phyloP scores from a whole-genome alignment of 345 rosid species.

The Raphanus sativus region DNA sequence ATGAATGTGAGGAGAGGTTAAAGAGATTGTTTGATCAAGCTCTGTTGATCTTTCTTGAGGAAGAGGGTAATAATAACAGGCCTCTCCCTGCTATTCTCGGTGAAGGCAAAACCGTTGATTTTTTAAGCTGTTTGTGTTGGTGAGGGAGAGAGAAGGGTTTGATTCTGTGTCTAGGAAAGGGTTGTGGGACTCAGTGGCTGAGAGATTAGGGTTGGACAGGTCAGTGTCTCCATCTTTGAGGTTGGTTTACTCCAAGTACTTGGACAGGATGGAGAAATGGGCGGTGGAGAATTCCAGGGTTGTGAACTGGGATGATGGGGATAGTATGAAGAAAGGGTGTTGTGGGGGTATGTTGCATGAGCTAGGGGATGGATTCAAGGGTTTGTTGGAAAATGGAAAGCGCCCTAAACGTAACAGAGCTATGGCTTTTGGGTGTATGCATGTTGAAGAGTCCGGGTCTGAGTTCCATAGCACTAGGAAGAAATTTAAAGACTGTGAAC shows the following conservation, averaged over 20 bases:
- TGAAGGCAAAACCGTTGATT: slow-evolving; percentile 53
- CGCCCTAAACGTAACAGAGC: slow-evolving; percentile 27
- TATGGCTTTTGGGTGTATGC: slow-evolving; percentile 24
- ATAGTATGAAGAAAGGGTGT: slow-evolving; percentile 29
- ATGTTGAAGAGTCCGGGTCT: slow-evolving; percentile 12
- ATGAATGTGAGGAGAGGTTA: slow-evolving; percentile 39
- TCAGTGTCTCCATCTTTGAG: slow-evolving; percentile 43
- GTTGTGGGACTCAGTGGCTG: slow-evolving; percentile 54
- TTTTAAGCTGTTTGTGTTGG: slow-evolving; percentile 62
- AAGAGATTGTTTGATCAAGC: slow-evolving; percentile 57
- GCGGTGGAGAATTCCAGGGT: slow-evolving; percentile 32
- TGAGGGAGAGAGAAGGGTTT: slow-evolving; percentile 61
- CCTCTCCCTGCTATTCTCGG: slow-evolving; percentile 54
- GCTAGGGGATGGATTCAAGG: slow-evolving; percentile 48
- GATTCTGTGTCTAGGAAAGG: slow-evolving; percentile 50
- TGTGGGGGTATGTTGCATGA: slow-evolving; percentile 40
- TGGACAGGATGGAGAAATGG: slow-evolving; percentile 58
- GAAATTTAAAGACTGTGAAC: slow-evolving; percentile 14
- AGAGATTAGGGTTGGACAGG: slow-evolving; percentile 52
- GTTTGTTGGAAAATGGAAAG: slow-evolving; percentile 39
- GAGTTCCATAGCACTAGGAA: slow-evolving; percentile 15
- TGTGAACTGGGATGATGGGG: slow-evolving; percentile 32
- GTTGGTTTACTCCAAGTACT: slow-evolving; percentile 55
- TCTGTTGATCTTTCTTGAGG: slow-evolving; percentile 47
- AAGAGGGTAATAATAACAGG: slow-evolving; percentile 47